These are phyloP conservation scores for Termitomyces sp. DNA, from an alignment of 768 basidiomycete species.

Conservation along the genomic window DNA sequence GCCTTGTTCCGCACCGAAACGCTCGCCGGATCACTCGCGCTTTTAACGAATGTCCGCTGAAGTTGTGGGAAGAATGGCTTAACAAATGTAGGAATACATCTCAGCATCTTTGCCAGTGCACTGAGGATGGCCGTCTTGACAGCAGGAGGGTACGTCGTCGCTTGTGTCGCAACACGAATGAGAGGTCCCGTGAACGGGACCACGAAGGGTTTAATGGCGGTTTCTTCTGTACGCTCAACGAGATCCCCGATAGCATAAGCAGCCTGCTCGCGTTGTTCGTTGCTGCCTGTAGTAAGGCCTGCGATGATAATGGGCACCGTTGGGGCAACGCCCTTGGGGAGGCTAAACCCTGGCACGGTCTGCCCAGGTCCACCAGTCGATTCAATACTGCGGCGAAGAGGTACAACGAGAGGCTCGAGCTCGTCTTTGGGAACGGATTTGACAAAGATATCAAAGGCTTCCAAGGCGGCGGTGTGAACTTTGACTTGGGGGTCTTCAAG, in stretches of 20 bases:
- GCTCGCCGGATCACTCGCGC: conserved; percentile 76
- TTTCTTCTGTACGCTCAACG: conserved; percentile 78
- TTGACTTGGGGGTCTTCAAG: conserved; percentile 74
- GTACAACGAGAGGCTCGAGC: conserved; percentile 84
- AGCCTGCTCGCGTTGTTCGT: conserved; percentile 93
- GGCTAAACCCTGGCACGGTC: conserved; percentile 80
- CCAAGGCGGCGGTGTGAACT: conserved; percentile 82
- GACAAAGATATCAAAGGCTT: conserved; percentile 81
- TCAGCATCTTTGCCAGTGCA: conserved; percentile 82
- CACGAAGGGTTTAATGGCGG: conserved; percentile 90
- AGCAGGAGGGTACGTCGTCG: conserved; percentile 84
- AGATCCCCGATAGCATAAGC: conserved; percentile 97
- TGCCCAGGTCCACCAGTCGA: conserved; percentile 74
- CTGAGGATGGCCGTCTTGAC: conserved; percentile 91
- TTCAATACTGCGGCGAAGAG: conserved; percentile 86
- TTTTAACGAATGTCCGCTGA: conserved; percentile 95
- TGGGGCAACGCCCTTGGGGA: conserved; percentile 79
- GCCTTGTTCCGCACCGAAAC: conserved; percentile 77
- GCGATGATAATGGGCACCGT: conserved; percentile 86
- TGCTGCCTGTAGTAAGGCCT: conserved; percentile 90
- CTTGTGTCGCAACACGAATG: conserved; percentile 91
- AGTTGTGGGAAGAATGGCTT: conserved; percentile 99
- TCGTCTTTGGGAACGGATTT: conserved; percentile 93
- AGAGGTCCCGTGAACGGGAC: conserved; percentile 95
- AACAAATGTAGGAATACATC: conserved; percentile 82